A percentile compares a stretch with the other conserved stretches of the same genome.
Evolutionary conservation across 306 rosid genomes (phyloP).

Genomic region (Betula pendula): DNA sequence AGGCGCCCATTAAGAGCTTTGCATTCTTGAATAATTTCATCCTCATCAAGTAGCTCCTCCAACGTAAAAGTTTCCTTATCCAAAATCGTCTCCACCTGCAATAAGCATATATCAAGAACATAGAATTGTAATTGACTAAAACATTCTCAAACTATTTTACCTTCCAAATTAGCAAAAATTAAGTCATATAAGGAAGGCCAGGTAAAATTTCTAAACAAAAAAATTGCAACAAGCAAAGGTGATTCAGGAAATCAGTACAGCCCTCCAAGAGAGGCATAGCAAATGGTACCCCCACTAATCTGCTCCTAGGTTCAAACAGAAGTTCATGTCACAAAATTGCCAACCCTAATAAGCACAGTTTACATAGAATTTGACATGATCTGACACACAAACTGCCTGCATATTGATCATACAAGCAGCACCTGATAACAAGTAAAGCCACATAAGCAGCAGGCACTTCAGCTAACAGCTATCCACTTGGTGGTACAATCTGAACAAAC

Average conservation of each 20-base stretch:
- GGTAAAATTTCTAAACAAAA: not conserved
- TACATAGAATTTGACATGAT: not conserved
- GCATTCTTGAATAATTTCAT: constrained; percentile 98
- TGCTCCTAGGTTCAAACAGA: constrained; percentile 6
- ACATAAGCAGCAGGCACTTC: not conserved
- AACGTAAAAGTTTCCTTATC: constrained; percentile 83
- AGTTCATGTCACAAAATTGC: constrained; percentile 4
- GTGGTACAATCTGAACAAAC: not conserved
- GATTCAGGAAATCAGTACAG: not conserved
- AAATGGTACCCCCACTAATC: not conserved
- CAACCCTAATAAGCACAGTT: not conserved
- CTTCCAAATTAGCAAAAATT: not conserved
- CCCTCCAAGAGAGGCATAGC: not conserved
- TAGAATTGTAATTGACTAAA: not conserved
- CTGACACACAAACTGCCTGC: not conserved
- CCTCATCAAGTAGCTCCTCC: constrained; percentile 97
- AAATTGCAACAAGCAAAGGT: not conserved
- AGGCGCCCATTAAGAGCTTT: constrained; percentile 95
- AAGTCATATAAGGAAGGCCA: not conserved
- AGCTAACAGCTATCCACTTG: not conserved
- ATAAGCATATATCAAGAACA: constrained; percentile 20
- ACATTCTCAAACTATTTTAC: constrained; percentile 18
- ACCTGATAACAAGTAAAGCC: not conserved
- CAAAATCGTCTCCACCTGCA: constrained; percentile 97
- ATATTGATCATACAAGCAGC: not conserved